phyloP scores from a whole-genome alignment of 2,329 filamentous ascomycete genomes.

The Colletotrichum lentis region DNA sequence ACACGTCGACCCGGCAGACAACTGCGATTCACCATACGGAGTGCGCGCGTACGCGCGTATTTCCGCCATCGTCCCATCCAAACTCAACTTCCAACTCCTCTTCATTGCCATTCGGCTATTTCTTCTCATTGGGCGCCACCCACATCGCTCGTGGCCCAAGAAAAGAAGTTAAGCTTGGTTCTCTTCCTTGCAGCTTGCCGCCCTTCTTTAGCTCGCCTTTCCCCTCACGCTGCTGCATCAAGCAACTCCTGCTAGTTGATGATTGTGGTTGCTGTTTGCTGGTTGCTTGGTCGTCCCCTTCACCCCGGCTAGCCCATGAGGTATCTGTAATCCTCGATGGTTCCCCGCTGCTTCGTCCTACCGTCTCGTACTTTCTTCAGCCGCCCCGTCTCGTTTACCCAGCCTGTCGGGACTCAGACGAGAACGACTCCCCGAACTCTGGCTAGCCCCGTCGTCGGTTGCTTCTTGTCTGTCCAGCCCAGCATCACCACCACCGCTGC shows the following conservation, averaged over 20 bases:
- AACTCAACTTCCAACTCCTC: not conserved
- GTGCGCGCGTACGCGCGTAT: not conserved
- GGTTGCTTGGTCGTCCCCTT: not conserved
- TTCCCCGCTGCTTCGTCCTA: not conserved
- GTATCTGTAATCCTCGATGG: constrained; percentile 1
- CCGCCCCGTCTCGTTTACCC: not conserved
- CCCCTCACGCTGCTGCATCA: constrained; percentile 23
- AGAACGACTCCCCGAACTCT: not conserved
- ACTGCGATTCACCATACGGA: not conserved
- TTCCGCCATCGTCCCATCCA: too few species aligned
- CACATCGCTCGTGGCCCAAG: not conserved
- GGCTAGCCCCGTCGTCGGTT: not conserved
- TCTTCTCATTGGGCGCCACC: too few species aligned
- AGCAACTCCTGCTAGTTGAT: not conserved
- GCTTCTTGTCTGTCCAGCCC: not conserved
- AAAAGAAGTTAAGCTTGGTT: constrained; percentile 30
- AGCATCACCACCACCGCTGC: not conserved
- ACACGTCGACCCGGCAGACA: not conserved
- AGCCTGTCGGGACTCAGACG: not conserved
- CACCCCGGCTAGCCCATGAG: not conserved
- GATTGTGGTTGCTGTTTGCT: too few species aligned
- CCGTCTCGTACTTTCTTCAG: not conserved
- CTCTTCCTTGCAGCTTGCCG: constrained; percentile 19
- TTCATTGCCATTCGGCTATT: not conserved
- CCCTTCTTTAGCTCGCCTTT: constrained; percentile 9